phyloP scores from a whole-genome alignment of 2,329 filamentous ascomycete genomes.

The Aspergillus latus region DNA sequence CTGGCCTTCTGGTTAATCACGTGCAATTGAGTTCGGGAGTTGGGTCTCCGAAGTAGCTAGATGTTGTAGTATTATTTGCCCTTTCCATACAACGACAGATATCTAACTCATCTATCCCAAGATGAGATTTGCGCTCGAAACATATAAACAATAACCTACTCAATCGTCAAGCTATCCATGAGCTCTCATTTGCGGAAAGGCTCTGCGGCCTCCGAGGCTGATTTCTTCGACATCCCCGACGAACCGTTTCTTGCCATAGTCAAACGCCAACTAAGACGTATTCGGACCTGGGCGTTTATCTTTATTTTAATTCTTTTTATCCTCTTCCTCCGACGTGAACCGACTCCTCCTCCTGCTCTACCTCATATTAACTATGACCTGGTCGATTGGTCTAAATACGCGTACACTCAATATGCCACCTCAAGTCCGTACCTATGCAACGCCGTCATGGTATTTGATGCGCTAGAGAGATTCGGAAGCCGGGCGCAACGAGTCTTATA shows the following conservation, averaged over 20 bases:
- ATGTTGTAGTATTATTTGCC: background rate
- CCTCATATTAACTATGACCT: conserved; percentile 29
- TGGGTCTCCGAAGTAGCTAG: background rate
- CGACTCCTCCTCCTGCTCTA: conserved; percentile 19
- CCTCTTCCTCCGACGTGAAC: conserved; percentile 26
- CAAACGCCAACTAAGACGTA: conserved; percentile 34
- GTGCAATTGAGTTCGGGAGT: background rate
- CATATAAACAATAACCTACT: background rate
- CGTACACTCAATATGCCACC: conserved; percentile 36
- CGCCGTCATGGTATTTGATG: conserved; percentile 35
- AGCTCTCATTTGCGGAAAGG: conserved; percentile 22
- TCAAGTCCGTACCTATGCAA: conserved; percentile 35
- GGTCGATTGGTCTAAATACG: conserved; percentile 11
- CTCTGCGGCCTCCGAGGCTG: conserved; percentile 34
- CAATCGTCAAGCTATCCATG: background rate
- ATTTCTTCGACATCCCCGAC: conserved; percentile 40
- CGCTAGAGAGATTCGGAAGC: conserved; percentile 28
- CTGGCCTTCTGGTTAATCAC: background rate
- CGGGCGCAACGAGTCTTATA: conserved; percentile 33
- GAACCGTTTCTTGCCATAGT: conserved; percentile 29
- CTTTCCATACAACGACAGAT: background rate
- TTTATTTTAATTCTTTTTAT: conserved; percentile 27
- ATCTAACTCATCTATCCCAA: background rate
- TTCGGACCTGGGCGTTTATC: conserved; percentile 33
- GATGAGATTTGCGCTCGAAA: background rate